Evolutionary conservation across 176 grass and related monocot genomes (phyloP).

Genomic region (Echinochloa phyllopogon): DNA sequence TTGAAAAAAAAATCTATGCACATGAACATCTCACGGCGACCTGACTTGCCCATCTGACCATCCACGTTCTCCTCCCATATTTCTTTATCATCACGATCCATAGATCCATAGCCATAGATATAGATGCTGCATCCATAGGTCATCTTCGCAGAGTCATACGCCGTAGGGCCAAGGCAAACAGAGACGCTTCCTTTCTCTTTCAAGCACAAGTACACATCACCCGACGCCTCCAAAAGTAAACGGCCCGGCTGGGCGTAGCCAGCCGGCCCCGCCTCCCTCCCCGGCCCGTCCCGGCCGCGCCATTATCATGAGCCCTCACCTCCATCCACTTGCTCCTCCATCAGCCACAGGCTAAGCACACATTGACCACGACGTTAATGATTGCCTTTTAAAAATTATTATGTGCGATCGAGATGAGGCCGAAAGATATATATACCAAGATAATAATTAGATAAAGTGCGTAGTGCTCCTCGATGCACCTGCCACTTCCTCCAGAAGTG

Average conservation of each 20-base stretch:
- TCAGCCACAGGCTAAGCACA: conserved; percentile 19
- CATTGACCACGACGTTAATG: conserved; percentile 40
- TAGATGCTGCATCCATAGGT: conserved; percentile 13
- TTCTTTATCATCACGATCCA: conserved; percentile 24
- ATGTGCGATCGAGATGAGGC: neutral
- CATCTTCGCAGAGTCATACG: conserved; percentile 33
- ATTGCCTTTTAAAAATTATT: conserved; percentile 27
- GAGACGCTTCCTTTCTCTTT: conserved; percentile 5
- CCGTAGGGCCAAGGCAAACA: conserved; percentile 46
- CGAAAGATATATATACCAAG: conserved; percentile 22
- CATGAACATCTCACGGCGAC: neutral
- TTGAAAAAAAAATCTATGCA: neutral
- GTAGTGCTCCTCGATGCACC: conserved; percentile 55
- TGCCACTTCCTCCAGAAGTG: conserved; percentile 48
- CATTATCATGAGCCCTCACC: conserved; percentile 21
- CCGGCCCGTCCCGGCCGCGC: neutral
- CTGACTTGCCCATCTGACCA: conserved; percentile 11
- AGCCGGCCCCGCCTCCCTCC: conserved; percentile 39
- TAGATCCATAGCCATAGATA: neutral
- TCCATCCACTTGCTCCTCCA: conserved; percentile 55
- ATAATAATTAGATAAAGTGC: neutral
- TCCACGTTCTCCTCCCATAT: conserved; percentile 1
- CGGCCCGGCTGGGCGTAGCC: conserved; percentile 31
- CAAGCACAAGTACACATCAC: conserved; percentile 32
- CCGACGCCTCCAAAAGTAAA: conserved; percentile 53